phyloP scores from a whole-genome alignment of 169 alveolate genomes.

The Blepharisma undulans region DNA sequence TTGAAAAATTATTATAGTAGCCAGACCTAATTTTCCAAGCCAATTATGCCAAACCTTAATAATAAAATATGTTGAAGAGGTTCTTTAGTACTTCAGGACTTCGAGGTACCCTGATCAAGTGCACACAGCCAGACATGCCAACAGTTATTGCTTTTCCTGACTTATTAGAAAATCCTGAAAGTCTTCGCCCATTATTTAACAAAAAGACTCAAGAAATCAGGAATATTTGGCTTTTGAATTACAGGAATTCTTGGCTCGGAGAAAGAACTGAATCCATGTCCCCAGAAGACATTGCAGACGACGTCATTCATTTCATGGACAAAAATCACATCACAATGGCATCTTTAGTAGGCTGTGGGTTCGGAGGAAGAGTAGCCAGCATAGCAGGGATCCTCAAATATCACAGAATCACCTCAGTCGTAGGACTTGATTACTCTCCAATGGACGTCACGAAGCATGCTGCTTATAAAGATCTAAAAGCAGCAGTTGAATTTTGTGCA shows the following conservation, averaged over 20 bases:
- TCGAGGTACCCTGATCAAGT: constrained; percentile 57
- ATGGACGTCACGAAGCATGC: constrained; percentile 59
- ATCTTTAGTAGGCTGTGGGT: constrained; percentile 68
- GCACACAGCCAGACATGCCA: constrained; percentile 56
- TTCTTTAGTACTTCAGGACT: not conserved
- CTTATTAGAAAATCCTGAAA: constrained; percentile 54
- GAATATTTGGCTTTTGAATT: constrained; percentile 60
- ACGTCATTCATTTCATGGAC: constrained; percentile 67
- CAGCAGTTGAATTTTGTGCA: constrained; percentile 41
- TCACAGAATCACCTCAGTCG: constrained; percentile 68
- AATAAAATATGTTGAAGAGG: not conserved
- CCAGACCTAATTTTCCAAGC: not conserved
- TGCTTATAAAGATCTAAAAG: constrained; percentile 51
- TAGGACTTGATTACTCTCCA: constrained; percentile 68
- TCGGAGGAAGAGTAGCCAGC: constrained; percentile 71
- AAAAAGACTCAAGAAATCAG: constrained; percentile 50
- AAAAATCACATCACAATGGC: constrained; percentile 59
- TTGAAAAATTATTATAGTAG: not conserved
- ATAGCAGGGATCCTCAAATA: constrained; percentile 60
- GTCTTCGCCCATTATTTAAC: constrained; percentile 59
- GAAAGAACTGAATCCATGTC: constrained; percentile 58
- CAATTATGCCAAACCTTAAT: not conserved
- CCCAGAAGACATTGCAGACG: constrained; percentile 60
- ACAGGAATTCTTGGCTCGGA: constrained; percentile 61
- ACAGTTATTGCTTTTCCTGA: constrained; percentile 65